These are phyloP conservation scores for Monilinia vaccinii-corymbosi DNA, from an alignment of 2,329 filamentous ascomycete species.

Conservation along the genomic window DNA sequence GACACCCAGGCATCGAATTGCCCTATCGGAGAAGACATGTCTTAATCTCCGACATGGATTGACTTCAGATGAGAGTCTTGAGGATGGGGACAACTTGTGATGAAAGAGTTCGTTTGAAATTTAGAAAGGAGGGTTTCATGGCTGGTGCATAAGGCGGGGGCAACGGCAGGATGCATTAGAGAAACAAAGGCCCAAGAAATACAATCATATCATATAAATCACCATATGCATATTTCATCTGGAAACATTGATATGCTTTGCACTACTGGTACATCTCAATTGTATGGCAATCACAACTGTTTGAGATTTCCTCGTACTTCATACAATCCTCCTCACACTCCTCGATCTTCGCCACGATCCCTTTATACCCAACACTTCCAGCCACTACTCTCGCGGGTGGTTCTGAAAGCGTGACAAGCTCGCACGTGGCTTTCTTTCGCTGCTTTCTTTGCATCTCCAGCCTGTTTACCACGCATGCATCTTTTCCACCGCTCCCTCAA, in stretches of 20 bases:
- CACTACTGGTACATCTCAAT: background rate
- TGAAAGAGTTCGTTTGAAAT: background rate
- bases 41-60: background rate
- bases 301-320: slow-evolving; percentile 24
- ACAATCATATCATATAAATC: background rate
- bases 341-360: slow-evolving; percentile 42
- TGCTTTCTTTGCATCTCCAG: slow-evolving; percentile 39
- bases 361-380: slow-evolving; percentile 43
- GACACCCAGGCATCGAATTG: background rate
- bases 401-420: slow-evolving; percentile 42
- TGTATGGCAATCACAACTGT: slow-evolving; percentile 13
- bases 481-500: slow-evolving; percentile 33
- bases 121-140: background rate
- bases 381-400: slow-evolving; percentile 44
- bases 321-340: slow-evolving; percentile 35
- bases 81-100: background rate
- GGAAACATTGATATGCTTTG: background rate
- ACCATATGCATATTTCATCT: background rate
- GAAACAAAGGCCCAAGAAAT: background rate
- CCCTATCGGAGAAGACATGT: background rate
- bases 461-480: slow-evolving; percentile 23
- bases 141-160: background rate
- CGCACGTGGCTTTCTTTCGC: slow-evolving; percentile 42
- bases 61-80: background rate
- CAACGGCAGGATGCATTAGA: background rate